phyloP scores from a whole-genome alignment of 345 rosid genomes.

The Populus alba region DNA sequence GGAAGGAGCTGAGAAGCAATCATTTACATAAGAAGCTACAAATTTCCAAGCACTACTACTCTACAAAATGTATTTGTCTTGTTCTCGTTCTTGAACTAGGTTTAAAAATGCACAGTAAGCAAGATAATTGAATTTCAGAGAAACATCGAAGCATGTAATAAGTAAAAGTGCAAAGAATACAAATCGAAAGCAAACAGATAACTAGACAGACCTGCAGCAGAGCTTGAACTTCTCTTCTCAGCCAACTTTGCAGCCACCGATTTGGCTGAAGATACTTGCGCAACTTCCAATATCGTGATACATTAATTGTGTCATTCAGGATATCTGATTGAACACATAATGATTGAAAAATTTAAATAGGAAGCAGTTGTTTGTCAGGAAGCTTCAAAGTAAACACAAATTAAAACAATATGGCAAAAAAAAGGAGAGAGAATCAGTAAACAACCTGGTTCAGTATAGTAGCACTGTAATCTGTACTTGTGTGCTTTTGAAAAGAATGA shows the following conservation, averaged over 20 bases:
- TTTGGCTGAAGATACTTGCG: conserved; percentile 59
- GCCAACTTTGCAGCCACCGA: conserved; percentile 63
- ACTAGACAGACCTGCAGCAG: conserved; percentile 56
- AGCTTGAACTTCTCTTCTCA: conserved; percentile 86
- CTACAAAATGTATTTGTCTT: background rate
- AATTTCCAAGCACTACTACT: background rate
- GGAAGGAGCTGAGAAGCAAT: background rate
- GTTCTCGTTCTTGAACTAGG: background rate
- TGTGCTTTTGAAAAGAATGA: conserved; percentile 64
- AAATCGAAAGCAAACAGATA: background rate
- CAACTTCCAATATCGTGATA: conserved; percentile 63
- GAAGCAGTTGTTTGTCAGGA: background rate
- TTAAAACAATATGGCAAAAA: background rate
- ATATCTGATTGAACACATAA: conserved; percentile 47
- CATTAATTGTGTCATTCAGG: conserved; percentile 43
- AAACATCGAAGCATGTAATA: background rate
- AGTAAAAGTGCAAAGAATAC: background rate
- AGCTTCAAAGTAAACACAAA: conserved; percentile 1
- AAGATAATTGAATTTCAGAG: background rate
- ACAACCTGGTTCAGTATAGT: conserved; percentile 67
- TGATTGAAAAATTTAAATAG: conserved; percentile 20
- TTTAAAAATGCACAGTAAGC: background rate
- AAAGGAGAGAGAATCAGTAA: conserved; percentile 22
- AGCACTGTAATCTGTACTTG: conserved; percentile 67
- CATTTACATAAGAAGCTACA: background rate